Base-by-base conservation (phyloP, 768 basidiomycete genomes). In the Sutorius australiensis region DNA sequence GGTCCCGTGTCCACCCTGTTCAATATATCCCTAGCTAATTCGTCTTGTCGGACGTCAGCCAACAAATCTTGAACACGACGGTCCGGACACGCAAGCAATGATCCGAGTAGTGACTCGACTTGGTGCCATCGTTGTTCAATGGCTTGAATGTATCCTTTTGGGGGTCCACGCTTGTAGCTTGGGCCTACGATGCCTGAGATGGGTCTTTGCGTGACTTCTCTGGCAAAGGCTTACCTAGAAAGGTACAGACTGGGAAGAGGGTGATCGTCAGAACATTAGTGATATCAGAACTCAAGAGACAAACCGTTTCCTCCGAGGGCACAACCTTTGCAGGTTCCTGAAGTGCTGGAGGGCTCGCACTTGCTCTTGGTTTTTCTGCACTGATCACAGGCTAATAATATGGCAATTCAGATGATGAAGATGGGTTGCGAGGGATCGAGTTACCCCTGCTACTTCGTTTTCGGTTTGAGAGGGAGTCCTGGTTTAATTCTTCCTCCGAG, bases 71-170 rank as follows among this genome's bases (percentile, higher is more conserved):
- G 81, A 0, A 88, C 83, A 52, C 83, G 73, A 16, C 79, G 73
- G 66, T 89, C 85, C 28, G 79, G 77, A 53, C 86, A 88, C 60
- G 86, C 81, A 46, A 94, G 75, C 47, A 95, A 77, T 12, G 87
- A 84, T 33, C 90, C 92, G 6, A 95, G 76, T n/a, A 95, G 73
- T 12, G 91, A 88, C 69, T 95, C 93, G 61, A 94, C 88, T 65
- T 93, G 89, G 61, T 95, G 92, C 83, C 92, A 88, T 61, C 92
- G 72, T 54, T 89, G 87, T 72, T 95, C 92, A 47, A 95, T 92
- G 36, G 92, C 92, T 67, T 93, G 89, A 46, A 95, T 93, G 67
- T 95, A 95, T 17, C 92, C 92, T 64, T 91, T 91, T 6, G 89
- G 89, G 10, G 88, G 88, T 10, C 91, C 92, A 9, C 91, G 84